Evolutionary conservation across 192 early-diverging fungal genomes (phyloP), one percentile per base, ranked within the genome.

Genomic region (Umbelopsis isabellina): DNA sequence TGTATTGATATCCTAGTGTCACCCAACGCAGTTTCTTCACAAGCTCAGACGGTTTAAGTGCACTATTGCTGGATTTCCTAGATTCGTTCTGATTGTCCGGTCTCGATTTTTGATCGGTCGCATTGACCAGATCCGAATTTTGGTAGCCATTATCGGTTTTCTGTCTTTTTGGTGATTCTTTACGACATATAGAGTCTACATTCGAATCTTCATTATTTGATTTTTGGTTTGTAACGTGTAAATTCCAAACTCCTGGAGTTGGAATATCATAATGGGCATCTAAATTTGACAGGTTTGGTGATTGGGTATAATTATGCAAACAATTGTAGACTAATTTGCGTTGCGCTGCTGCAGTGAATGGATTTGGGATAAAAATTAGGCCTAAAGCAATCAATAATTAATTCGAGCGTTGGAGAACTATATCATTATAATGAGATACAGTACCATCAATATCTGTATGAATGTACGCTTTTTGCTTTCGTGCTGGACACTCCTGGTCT

Each of bases 281-380:
- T 4, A 98, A 85, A 79, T 95, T 98, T 47, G 90, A 89, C 9
- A 89, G 87, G 75, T 94, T 96, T 6, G 97, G 97, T 25, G 87
- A 84, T 25, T 75, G 71, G 2, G 94, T 79, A 70, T 91, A 94
- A n/a, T 92, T 87, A 49, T 84, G 82, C 30, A 98, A 80, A 55
- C 92, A 93, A 35, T 86, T 78, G 69, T 87, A 84, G 13, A 95
- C 86, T 21, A 96, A 69, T 64, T 74, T 72, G 23, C 88, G 83
- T 77, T 98, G 94, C 1, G 86, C 88, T 47, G 80, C 66, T 15
- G 85, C 84, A n/a, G 89, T 87, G 64, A 98, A 89, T 20, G 89
- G 86, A 69, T 88, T 85, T 0, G 88, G 93, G 61, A 98, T 92
- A 65, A 95, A 74, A 23, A 96, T 83, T 35, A 98, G 79, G 1